A percentile compares a stretch with the other conserved stretches of the same genome.
phyloP scores from a whole-genome alignment of 1,284 basidiomycete genomes.

The Taiwanofungus camphoratus region DNA sequence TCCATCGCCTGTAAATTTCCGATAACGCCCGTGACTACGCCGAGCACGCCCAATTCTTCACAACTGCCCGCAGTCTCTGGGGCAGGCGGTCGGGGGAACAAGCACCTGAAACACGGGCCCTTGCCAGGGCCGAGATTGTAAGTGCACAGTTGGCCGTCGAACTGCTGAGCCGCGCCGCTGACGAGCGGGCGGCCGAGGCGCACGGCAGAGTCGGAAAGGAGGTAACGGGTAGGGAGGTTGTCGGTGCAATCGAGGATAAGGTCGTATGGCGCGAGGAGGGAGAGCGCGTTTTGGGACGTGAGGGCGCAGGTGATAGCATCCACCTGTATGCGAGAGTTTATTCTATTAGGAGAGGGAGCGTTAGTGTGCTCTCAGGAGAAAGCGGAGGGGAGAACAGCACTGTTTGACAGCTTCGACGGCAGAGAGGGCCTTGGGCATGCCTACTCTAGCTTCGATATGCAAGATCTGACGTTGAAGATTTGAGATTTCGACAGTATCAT shows the following conservation, averaged over 20 bases:
- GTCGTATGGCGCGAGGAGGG: slow-evolving; percentile 60
- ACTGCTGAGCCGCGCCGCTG: slow-evolving; percentile 89
- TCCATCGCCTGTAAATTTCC: slow-evolving; percentile 91
- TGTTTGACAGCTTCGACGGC: slow-evolving; percentile 62
- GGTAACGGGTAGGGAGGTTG: slow-evolving; percentile 87
- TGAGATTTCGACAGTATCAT: slow-evolving; percentile 86
- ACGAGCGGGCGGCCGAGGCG: slow-evolving; percentile 74
- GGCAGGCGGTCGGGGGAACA: slow-evolving; percentile 78
- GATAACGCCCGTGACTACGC: slow-evolving; percentile 86
- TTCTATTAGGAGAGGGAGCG: slow-evolving; percentile 34
- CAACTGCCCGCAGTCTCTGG: slow-evolving; percentile 69
- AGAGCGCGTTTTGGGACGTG: slow-evolving; percentile 52
- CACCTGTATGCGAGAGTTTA: slow-evolving; percentile 63
- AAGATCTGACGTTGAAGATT: slow-evolving; percentile 94
- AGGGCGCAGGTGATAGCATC: slow-evolving; percentile 51
- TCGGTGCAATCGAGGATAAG: slow-evolving; percentile 95
- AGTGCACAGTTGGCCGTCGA: slow-evolving; percentile 85
- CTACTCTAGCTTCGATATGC: slow-evolving; percentile 79
- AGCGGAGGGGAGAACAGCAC: slow-evolving; percentile 33
- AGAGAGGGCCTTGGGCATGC: slow-evolving; percentile 79
- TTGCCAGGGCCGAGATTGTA: slow-evolving; percentile 46
- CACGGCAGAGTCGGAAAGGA: slow-evolving; percentile 90
- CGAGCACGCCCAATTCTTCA: slow-evolving; percentile 89
- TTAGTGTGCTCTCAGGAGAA: background rate
- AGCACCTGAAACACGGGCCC: slow-evolving; percentile 92